Evolutionary conservation across 75 land plant species (phyloP).

Genomic region (Ceratopteris richardii): DNA sequence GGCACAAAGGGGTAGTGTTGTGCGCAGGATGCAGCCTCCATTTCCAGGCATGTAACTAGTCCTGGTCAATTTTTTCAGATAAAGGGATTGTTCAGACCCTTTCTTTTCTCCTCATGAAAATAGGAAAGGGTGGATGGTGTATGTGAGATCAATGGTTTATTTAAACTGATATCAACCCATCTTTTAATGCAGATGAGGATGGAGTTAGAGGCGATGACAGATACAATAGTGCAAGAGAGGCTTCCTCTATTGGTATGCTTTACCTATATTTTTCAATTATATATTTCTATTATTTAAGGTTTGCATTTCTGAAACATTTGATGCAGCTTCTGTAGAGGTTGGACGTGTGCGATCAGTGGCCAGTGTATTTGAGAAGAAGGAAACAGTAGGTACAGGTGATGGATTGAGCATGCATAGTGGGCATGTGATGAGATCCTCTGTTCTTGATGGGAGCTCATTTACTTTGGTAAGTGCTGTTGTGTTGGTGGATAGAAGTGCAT

Average conservation of each 20-base stretch:
- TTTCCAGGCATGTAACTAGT: background rate
- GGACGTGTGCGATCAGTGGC: slow-evolving; percentile 3
- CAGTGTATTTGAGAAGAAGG: slow-evolving; percentile 5
- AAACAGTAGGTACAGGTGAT: background rate
- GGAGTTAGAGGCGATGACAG: background rate
- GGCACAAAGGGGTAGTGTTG: background rate
- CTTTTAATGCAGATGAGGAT: slow-evolving; percentile 1
- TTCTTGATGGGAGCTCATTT: slow-evolving; percentile 6
- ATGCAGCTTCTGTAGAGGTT: background rate
- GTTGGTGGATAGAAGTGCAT: no score
- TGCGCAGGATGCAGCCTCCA: background rate
- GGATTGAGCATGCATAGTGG: background rate
- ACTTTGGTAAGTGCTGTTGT: slow-evolving; percentile 1
- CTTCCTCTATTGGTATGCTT: background rate
- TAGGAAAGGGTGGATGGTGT: no score
- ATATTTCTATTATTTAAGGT: no score
- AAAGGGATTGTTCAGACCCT: background rate
- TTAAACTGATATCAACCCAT: no score
- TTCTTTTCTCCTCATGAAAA: no score
- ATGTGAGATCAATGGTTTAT: no score
- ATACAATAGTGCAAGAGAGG: background rate
- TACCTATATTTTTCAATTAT: background rate
- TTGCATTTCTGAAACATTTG: background rate
- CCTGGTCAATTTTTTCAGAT: background rate
- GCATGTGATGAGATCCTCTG: background rate